Conservation (phyloP, 2,329 filamentous ascomycete genomes). For the Colletotrichum theobromicola region DNA sequence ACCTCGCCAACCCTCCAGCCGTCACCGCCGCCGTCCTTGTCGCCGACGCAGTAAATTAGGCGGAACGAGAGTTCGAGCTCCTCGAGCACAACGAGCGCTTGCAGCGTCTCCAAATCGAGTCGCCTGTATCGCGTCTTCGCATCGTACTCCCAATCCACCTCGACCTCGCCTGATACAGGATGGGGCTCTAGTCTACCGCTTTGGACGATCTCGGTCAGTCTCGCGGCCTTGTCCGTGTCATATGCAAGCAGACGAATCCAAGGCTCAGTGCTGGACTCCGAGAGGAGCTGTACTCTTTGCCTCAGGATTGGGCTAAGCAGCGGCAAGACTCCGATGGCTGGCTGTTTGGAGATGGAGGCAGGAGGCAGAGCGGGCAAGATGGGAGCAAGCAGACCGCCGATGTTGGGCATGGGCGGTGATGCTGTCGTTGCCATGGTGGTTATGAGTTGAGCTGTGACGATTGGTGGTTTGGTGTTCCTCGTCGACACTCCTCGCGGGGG, state of each 20-base stretch:
- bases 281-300: slow-evolving; percentile 70
- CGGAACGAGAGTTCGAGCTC: slow-evolving; percentile 68
- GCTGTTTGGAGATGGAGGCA: slow-evolving; percentile 62
- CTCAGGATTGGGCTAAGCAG: slow-evolving; percentile 70
- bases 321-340: slow-evolving; percentile 61
- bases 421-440: slow-evolving; percentile 31
- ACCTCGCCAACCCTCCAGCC: slow-evolving; percentile 79
- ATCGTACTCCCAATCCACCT: slow-evolving; percentile 73
- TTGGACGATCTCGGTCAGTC: slow-evolving; percentile 65
- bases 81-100: slow-evolving; percentile 66
- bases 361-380: slow-evolving; percentile 65
- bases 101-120: slow-evolving; percentile 78
- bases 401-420: slow-evolving; percentile 33
- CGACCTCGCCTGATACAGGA: slow-evolving; percentile 79
- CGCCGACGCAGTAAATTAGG: slow-evolving; percentile 73
- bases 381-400: slow-evolving; percentile 55
- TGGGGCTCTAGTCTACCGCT: slow-evolving; percentile 76
- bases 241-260: slow-evolving; percentile 80
- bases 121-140: slow-evolving; percentile 67
- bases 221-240: slow-evolving; percentile 59
- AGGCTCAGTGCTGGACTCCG: slow-evolving; percentile 62
- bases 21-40: slow-evolving; percentile 63
- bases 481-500: background rate
- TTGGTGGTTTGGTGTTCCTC: background rate
- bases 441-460: background rate